Evolutionary conservation across 306 rosid species (phyloP).

Genomic region (Begonia masoniana): DNA sequence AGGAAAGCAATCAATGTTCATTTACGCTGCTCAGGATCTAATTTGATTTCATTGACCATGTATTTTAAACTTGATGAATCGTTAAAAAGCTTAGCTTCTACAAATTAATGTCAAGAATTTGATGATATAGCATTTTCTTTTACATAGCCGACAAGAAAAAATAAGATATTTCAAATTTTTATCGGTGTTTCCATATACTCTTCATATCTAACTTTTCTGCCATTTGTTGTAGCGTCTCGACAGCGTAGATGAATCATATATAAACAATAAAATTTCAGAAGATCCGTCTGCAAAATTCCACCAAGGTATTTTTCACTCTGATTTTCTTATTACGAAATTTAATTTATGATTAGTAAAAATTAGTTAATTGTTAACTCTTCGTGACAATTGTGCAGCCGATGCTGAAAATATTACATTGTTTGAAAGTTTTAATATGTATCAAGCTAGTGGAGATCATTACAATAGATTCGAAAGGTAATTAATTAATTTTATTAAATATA

Average conservation of each 20-base stretch:
- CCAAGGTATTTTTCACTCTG: conserved; percentile 43
- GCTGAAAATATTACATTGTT: conserved; percentile 52
- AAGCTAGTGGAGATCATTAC: conserved; percentile 21
- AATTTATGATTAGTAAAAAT: not conserved
- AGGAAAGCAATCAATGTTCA: no score
- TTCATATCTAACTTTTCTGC: conserved; percentile 5
- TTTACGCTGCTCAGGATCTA: no score
- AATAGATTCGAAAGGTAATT: conserved; percentile 57
- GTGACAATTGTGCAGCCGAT: conserved; percentile 28
- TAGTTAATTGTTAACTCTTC: no score
- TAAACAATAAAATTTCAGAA: conserved; percentile 18
- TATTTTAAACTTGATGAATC: no score
- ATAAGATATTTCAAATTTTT: no score
- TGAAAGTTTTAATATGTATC: conserved; percentile 38
- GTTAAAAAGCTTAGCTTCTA: no score
- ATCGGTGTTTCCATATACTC: no score
- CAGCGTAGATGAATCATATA: conserved; percentile 38
- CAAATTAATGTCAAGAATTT: no score
- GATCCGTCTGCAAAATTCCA: conserved; percentile 34
- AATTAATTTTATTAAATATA: not conserved
- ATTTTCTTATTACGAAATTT: conserved; percentile 7
- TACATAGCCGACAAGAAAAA: no score
- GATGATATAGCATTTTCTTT: no score
- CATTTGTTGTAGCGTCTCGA: conserved; percentile 54
- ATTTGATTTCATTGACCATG: no score